Percentiles rank a stretch among this genome's conserved stretches.
Conservation (phyloP, 345 rosid species). For the Rhizophora apiculata region DNA sequence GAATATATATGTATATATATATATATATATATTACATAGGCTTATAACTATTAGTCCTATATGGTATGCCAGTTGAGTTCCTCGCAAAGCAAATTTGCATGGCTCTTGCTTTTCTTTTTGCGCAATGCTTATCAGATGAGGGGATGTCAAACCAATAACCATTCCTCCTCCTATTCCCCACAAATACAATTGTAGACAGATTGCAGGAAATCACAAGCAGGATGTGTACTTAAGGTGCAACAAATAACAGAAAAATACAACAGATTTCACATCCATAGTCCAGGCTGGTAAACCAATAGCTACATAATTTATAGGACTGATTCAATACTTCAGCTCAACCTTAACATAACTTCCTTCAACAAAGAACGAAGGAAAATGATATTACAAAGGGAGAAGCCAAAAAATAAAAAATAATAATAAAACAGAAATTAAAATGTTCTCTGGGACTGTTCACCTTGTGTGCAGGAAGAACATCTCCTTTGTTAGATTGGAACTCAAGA, state of each 20-base stretch:
- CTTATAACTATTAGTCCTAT: neutral
- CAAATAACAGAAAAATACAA: neutral
- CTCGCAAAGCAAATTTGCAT: neutral
- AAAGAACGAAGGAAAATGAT: too few species aligned
- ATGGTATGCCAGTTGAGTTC: neutral
- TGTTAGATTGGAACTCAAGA: slow-evolving; percentile 83
- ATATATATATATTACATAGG: neutral
- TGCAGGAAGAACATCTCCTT: slow-evolving; percentile 95
- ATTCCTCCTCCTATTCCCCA: neutral
- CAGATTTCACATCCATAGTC: neutral
- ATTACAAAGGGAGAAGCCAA: too few species aligned
- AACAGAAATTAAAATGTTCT: neutral
- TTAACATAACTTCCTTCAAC: too few species aligned
- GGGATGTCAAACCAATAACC: neutral
- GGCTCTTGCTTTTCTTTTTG: neutral
- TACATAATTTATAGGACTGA: neutral
- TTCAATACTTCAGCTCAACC: too few species aligned
- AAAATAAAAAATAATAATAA: too few species aligned
- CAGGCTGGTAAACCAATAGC: neutral
- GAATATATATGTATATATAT: too few species aligned
- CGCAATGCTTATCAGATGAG: too few species aligned
- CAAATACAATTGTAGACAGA: neutral
- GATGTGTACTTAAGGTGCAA: too few species aligned
- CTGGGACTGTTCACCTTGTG: slow-evolving; percentile 50
- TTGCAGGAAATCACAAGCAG: neutral